Percentiles rank a stretch among this genome's conserved stretches.
Conservation (phyloP, 345 rosid species). For the Xanthoceras sorbifolium region DNA sequence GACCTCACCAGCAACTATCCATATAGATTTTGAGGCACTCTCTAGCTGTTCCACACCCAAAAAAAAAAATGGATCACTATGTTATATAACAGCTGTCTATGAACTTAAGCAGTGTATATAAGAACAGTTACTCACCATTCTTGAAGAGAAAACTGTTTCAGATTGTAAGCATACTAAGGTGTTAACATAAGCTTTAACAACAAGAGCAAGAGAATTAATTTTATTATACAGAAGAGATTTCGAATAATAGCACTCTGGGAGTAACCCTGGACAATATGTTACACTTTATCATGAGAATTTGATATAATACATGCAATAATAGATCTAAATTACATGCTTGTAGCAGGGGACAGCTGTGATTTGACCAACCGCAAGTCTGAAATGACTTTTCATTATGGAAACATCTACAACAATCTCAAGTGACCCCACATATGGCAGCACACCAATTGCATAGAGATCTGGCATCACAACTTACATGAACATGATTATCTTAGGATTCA, state of each 20-base stretch:
- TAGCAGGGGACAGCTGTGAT: slow-evolving; percentile 7
- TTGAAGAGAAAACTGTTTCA: not conserved
- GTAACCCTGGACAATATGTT: not conserved
- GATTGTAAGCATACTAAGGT: not conserved
- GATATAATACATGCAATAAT: slow-evolving; percentile 7
- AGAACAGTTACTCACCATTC: not conserved
- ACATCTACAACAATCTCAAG: slow-evolving; percentile 15
- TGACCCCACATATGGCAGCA: slow-evolving; percentile 1
- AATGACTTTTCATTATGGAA: not conserved
- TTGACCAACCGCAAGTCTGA: not conserved
- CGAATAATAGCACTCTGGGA: not conserved
- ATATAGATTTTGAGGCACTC: not conserved
- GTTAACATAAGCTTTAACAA: not conserved
- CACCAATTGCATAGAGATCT: not conserved
- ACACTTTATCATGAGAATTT: slow-evolving; percentile 11
- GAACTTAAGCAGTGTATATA: not conserved
- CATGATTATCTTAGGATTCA: not conserved
- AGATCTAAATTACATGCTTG: slow-evolving; percentile 16
- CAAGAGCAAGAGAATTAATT: not conserved
- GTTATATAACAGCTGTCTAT: not conserved
- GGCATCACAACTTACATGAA: not conserved
- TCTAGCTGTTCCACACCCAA: not conserved
- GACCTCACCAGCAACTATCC: not conserved
- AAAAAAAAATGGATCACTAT: not conserved
- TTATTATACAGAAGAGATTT: not conserved